Conservation (phyloP, 225 moss, liverwort and hornwort genomes). For the Bryum argenteum region DNA sequence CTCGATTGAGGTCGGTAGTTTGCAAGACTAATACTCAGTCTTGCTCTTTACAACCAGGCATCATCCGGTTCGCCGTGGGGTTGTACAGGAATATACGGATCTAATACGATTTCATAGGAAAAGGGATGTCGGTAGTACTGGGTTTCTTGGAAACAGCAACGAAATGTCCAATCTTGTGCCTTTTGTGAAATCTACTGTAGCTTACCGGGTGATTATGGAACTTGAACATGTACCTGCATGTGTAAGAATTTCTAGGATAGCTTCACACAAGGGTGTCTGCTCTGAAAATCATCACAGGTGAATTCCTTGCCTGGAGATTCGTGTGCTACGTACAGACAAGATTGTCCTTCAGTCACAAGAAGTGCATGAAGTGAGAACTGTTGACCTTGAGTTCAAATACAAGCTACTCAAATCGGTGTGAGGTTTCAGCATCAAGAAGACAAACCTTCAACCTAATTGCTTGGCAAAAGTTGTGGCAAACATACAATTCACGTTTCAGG, state of each 20-base stretch:
- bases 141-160: not conserved
- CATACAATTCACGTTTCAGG: too few species aligned
- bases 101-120: not conserved
- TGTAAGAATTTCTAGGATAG: too few species aligned
- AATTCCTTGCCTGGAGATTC: not conserved
- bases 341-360: conserved; percentile 19
- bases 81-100: not conserved
- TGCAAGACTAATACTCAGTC: not conserved
- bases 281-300: not conserved
- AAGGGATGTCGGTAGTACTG: not conserved
- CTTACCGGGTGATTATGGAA: too few species aligned
- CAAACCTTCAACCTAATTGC: too few species aligned
- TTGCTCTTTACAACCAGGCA: too few species aligned
- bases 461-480: too few species aligned
- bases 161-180: not conserved
- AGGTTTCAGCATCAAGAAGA: too few species aligned
- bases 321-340: not conserved
- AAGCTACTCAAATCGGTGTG: too few species aligned
- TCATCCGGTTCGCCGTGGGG: too few species aligned
- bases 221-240: too few species aligned
- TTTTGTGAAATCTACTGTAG: too few species aligned
- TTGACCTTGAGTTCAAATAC: not conserved
- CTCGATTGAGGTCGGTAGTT: not conserved
- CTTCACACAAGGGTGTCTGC: too few species aligned
- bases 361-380: conserved; percentile 7